Percentiles rank a stretch among this genome's conserved stretches.
phyloP scores from a whole-genome alignment of 768 basidiomycete species.

The Tulasnella sp. region DNA sequence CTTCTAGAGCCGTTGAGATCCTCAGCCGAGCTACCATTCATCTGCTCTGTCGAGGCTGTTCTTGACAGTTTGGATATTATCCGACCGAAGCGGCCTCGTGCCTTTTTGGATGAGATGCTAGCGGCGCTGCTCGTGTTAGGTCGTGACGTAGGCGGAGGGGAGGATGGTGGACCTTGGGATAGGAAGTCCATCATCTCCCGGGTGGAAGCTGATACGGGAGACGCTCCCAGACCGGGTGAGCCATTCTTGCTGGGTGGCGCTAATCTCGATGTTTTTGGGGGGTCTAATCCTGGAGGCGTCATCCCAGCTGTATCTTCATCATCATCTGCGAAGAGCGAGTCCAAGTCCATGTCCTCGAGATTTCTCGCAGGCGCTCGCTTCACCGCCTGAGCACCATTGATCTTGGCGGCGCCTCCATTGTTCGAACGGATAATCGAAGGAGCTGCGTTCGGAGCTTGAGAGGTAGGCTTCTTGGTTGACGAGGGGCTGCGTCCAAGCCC shows the following conservation, averaged over 20 bases:
- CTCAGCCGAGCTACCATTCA: not conserved
- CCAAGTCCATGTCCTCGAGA: slow-evolving; percentile 60
- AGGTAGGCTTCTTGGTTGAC: too few species aligned
- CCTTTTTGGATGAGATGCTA: slow-evolving; percentile 33
- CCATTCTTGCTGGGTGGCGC: not conserved
- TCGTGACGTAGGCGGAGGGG: slow-evolving; percentile 8
- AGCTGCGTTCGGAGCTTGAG: not conserved
- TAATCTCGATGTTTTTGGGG: slow-evolving; percentile 17
- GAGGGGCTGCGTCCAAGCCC: too few species aligned
- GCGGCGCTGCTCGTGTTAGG: slow-evolving; percentile 19
- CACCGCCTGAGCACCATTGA: slow-evolving; percentile 32
- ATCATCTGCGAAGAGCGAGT: slow-evolving; percentile 50
- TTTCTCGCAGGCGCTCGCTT: slow-evolving; percentile 40
- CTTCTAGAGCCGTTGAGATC: not conserved
- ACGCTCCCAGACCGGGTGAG: not conserved
- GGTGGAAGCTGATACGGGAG: slow-evolving; percentile 1
- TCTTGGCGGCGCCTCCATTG: slow-evolving; percentile 24
- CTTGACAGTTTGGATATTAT: slow-evolving; percentile 10
- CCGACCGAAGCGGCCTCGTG: slow-evolving; percentile 6
- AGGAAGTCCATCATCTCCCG: slow-evolving; percentile 48
- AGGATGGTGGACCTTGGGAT: slow-evolving; percentile 7
- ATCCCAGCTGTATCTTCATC: slow-evolving; percentile 17
- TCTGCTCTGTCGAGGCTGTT: not conserved
- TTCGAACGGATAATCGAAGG: not conserved
- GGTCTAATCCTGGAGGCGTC: too few species aligned